A percentile compares a stretch with the other conserved stretches of the same genome.
Conservation (phyloP, 176 grass and related monocot species). For the Carex cristatella region DNA sequence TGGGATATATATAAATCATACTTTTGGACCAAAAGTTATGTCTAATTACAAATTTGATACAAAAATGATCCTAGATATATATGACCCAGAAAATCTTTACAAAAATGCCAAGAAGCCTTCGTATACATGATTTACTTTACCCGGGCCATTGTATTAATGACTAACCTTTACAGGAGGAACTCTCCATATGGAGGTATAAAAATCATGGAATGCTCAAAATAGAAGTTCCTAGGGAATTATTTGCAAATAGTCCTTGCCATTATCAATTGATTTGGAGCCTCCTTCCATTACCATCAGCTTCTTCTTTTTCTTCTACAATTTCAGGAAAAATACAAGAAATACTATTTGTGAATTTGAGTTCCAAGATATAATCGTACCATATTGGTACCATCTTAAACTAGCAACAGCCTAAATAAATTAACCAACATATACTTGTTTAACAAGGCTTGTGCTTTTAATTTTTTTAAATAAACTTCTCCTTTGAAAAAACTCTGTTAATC, state of each 20-base stretch:
- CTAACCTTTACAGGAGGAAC: not conserved
- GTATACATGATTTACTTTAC: not conserved
- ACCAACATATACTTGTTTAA: not conserved
- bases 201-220: not conserved
- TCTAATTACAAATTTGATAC: conserved; percentile 6
- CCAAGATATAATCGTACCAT: not conserved
- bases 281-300: not conserved
- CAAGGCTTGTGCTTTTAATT: not conserved
- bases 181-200: not conserved
- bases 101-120: not conserved
- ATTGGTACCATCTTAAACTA: not conserved
- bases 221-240: not conserved
- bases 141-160: not conserved
- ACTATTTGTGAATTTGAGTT: not conserved
- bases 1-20: not conserved
- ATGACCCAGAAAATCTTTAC: not conserved
- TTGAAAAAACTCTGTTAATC: not conserved
- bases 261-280: conserved; percentile 6
- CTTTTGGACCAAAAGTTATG: not conserved
- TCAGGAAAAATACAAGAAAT: not conserved
- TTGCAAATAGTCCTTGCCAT: not conserved
- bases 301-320: conserved; percentile 10
- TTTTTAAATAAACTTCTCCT: not conserved
- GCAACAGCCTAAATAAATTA: not conserved
- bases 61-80: not conserved